These are phyloP conservation scores for Starmera quercuum DNA, from an alignment of 805 yeast genomes.

Conservation along the genomic window DNA sequence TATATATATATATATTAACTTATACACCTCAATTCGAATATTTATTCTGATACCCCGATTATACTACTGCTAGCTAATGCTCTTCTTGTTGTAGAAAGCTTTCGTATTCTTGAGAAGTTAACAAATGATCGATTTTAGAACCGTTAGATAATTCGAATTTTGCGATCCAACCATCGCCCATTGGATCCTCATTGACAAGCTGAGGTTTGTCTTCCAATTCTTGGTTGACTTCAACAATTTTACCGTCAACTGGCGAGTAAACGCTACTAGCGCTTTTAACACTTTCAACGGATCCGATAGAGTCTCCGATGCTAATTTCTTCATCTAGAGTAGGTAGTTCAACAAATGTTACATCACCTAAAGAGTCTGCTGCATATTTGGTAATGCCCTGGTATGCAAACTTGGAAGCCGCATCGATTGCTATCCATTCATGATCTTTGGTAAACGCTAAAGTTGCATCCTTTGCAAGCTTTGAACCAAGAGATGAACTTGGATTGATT, in stretches of 20 bases:
- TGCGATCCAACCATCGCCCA: slow-evolving; percentile 92
- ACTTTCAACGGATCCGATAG: slow-evolving; percentile 88
- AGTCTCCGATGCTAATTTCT: slow-evolving; percentile 60
- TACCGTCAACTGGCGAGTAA: slow-evolving; percentile 81
- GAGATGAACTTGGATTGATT: background rate
- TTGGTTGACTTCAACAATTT: slow-evolving; percentile 63
- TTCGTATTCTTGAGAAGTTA: slow-evolving; percentile 50
- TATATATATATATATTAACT: too few relatives aligned
- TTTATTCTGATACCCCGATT: too few relatives aligned
- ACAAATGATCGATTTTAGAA: slow-evolving; percentile 35
- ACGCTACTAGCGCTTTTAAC: slow-evolving; percentile 94
- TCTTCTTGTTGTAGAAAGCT: slow-evolving; percentile 50
- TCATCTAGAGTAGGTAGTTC: slow-evolving; percentile 78
- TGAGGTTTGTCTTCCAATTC: slow-evolving; percentile 63
- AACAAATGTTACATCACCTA: slow-evolving; percentile 93
- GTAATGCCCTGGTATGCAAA: slow-evolving; percentile 76
- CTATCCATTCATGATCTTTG: slow-evolving; percentile 77
- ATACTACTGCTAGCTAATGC: too few relatives aligned
- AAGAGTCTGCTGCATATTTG: slow-evolving; percentile 88
- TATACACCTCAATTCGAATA: too few relatives aligned
- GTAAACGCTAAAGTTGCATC: slow-evolving; percentile 40
- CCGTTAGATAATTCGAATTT: slow-evolving; percentile 53
- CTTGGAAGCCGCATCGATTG: slow-evolving; percentile 56
- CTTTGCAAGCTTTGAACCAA: background rate
- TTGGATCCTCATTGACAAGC: slow-evolving; percentile 78